Conservation (phyloP, 2,329 filamentous ascomycete genomes). For the Apiospora hydei region DNA sequence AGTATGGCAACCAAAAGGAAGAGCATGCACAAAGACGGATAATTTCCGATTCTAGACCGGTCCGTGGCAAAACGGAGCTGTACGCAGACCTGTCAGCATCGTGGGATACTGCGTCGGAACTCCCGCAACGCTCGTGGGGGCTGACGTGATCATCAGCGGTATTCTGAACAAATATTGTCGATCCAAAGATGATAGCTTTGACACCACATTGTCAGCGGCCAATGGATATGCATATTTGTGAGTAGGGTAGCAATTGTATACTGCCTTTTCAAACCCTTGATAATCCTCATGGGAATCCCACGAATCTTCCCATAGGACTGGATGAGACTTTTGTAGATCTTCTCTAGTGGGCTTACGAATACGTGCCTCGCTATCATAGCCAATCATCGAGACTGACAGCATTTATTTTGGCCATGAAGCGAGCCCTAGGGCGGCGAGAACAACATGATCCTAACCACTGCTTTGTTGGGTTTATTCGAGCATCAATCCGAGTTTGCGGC, state of each 20-base stretch:
- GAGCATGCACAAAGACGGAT: background rate
- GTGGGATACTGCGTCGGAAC: constrained; percentile 11
- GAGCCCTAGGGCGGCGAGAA: background rate
- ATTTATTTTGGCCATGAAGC: background rate
- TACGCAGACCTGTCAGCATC: background rate
- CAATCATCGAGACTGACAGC: background rate
- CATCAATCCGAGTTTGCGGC: background rate
- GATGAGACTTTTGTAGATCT: background rate
- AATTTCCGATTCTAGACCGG: background rate
- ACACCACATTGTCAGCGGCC: background rate
- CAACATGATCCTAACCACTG: background rate
- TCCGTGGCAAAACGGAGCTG: background rate
- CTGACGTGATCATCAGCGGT: constrained; percentile 15
- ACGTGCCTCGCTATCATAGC: background rate
- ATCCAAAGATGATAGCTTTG: background rate
- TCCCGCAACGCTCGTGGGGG: background rate
- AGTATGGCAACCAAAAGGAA: background rate
- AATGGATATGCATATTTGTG: background rate
- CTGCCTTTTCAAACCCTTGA: background rate
- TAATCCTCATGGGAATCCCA: background rate
- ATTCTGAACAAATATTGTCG: constrained; percentile 1
- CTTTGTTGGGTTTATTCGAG: background rate
- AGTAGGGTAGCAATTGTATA: constrained; percentile 12
- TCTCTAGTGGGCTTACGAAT: background rate
- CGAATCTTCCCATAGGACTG: background rate